phyloP scores from a whole-genome alignment of 2,329 filamentous ascomycete species.

The Colletotrichum cordylinicola region DNA sequence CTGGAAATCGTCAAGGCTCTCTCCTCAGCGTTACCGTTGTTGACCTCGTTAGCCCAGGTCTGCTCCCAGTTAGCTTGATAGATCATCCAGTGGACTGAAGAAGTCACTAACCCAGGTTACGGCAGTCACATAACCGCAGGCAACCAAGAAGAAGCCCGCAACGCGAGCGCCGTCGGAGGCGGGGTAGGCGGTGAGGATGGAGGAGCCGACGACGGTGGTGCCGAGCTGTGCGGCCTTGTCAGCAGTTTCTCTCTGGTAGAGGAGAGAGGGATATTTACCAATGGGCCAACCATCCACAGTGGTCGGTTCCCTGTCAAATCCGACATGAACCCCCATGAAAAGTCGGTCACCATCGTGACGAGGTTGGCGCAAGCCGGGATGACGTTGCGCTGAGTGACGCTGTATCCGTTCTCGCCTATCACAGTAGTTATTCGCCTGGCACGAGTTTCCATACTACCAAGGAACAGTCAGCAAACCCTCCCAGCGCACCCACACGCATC shows the following conservation, averaged over 20 bases:
- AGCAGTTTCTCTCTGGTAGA: neutral
- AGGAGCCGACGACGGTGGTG: constrained; percentile 6
- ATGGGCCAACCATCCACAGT: neutral
- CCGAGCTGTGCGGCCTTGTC: neutral
- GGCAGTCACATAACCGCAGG: constrained; percentile 2
- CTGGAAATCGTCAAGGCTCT: constrained; percentile 34
- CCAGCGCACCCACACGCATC: neutral
- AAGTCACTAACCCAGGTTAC: neutral
- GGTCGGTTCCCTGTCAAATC: neutral
- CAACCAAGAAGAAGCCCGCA: neutral
- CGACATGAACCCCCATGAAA: constrained; percentile 4
- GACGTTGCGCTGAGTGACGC: constrained; percentile 10
- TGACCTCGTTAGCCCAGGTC: constrained; percentile 39
- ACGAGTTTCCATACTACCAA: neutral
- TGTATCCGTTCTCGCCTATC: neutral
- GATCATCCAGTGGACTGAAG: fast-evolving
- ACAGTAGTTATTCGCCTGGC: neutral
- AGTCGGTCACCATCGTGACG: constrained; percentile 10
- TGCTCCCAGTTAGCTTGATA: constrained; percentile 3
- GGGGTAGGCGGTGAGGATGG: neutral
- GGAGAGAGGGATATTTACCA: neutral
- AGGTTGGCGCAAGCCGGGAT: constrained; percentile 12
- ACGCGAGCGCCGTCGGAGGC: neutral
- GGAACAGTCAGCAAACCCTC: neutral
- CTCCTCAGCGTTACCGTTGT: constrained; percentile 35